Conservation (phyloP, 2,329 filamentous ascomycete species). For the Nectriaceae sp. region DNA sequence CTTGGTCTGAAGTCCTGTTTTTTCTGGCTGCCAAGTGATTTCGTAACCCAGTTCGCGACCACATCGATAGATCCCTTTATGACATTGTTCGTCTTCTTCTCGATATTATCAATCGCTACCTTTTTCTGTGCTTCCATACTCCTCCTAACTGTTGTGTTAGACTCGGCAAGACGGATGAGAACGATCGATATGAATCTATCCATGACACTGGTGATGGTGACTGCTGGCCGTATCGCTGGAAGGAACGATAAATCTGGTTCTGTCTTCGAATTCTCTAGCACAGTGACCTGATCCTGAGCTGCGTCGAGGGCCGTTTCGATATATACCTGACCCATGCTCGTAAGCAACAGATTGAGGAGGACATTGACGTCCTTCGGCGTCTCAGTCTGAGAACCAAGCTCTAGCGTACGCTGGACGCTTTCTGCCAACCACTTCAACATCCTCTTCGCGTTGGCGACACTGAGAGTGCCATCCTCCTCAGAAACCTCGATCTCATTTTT, state of each 20-base stretch:
- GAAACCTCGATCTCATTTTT: constrained; percentile 88
- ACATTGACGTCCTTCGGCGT: constrained; percentile 92
- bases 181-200: constrained; percentile 89
- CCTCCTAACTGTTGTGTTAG: constrained; percentile 85
- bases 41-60: constrained; percentile 73
- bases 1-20: constrained; percentile 89
- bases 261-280: constrained; percentile 76
- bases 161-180: constrained; percentile 83
- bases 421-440: constrained; percentile 99
- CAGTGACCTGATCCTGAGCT: constrained; percentile 69
- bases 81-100: constrained; percentile 74
- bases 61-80: constrained; percentile 63
- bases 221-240: constrained; percentile 74
- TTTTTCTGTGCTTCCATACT: constrained; percentile 86
- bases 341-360: constrained; percentile 79
- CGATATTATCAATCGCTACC: constrained; percentile 72
- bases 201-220: constrained; percentile 91
- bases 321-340: constrained; percentile 84
- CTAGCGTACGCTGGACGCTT: constrained; percentile 85
- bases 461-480: constrained; percentile 85
- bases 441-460: constrained; percentile 85
- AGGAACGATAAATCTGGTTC: constrained; percentile 90
- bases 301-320: constrained; percentile 69
- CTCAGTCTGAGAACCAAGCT: constrained; percentile 84
- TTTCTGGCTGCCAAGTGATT: constrained; percentile 74